Conservation (phyloP, 1,284 basidiomycete species). For the Anthracocystis walkeri region DNA sequence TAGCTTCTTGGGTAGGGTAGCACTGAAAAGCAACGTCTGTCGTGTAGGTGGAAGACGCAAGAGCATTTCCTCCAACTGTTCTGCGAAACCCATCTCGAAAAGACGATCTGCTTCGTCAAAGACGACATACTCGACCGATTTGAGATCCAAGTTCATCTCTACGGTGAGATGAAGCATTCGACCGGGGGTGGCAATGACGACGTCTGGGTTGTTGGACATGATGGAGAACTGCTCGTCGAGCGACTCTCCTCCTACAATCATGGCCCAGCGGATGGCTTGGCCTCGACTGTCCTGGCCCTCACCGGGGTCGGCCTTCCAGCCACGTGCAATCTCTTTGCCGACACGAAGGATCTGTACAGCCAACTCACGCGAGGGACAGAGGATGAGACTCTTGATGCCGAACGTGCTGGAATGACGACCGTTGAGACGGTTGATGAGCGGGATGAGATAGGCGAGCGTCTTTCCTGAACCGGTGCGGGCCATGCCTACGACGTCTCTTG, state of each 20-base stretch:
- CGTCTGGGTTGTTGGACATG: conserved; percentile 88
- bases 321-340: conserved; percentile 89
- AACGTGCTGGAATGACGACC: conserved; percentile 83
- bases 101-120: conserved; percentile 98
- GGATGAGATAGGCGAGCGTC: conserved; percentile 94
- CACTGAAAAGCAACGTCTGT: conserved; percentile 94
- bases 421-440: conserved; percentile 86
- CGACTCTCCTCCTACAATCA: conserved; percentile 94
- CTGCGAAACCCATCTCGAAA: conserved; percentile 97
- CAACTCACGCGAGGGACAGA: conserved; percentile 92
- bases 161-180: conserved; percentile 93
- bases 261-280: conserved; percentile 85
- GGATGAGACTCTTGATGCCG: conserved; percentile 86
- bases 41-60: conserved; percentile 85
- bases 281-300: conserved; percentile 72
- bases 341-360: conserved; percentile 94
- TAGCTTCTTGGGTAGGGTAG: conserved; percentile 92
- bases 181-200: conserved; percentile 84
- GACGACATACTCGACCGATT: conserved; percentile 88
- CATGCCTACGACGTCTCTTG: conserved; percentile 96
- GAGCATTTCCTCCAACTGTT: conserved; percentile 89
- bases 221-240: conserved; percentile 96
- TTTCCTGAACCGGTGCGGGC: conserved; percentile 98
- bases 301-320: conserved; percentile 72
- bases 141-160: conserved; percentile 95